phyloP scores from a whole-genome alignment of 2,329 filamentous ascomycete species.

The Geosmithia flava region DNA sequence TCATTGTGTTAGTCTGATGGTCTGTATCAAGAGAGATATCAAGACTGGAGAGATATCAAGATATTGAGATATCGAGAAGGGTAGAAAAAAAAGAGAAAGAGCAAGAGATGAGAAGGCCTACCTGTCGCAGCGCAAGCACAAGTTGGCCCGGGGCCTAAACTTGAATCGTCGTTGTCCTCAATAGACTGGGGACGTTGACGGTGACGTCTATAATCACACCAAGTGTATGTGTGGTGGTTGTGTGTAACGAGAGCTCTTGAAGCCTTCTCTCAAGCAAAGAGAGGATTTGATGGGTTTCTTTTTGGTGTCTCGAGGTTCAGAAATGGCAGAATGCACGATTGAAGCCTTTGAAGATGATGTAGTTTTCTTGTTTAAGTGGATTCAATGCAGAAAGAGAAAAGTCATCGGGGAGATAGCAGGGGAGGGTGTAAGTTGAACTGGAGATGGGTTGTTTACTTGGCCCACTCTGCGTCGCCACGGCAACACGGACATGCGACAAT shows the following conservation, averaged over 20 bases:
- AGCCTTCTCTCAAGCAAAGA: slow-evolving; percentile 16
- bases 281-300: slow-evolving; percentile 3
- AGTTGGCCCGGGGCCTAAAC: slow-evolving; percentile 54
- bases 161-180: slow-evolving; percentile 31
- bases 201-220: neutral
- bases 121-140: slow-evolving; percentile 79
- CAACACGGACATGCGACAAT: neutral
- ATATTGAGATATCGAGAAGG: neutral
- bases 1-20: slow-evolving; percentile 10
- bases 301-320: neutral
- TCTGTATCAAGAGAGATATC: neutral
- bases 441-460: neutral
- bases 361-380: neutral
- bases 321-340: neutral
- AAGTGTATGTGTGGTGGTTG: slow-evolving; percentile 5
- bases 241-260: neutral
- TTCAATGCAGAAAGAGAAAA: neutral
- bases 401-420: neutral
- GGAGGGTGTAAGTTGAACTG: neutral
- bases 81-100: neutral
- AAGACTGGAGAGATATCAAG: neutral
- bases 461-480: neutral
- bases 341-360: neutral
- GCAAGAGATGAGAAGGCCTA: slow-evolving; percentile 19
- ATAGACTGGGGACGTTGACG: slow-evolving; percentile 28